Evolutionary conservation across 2,329 filamentous ascomycete genomes (phyloP).

Genomic region (Dryadomyces quercus-mongolicae): DNA sequence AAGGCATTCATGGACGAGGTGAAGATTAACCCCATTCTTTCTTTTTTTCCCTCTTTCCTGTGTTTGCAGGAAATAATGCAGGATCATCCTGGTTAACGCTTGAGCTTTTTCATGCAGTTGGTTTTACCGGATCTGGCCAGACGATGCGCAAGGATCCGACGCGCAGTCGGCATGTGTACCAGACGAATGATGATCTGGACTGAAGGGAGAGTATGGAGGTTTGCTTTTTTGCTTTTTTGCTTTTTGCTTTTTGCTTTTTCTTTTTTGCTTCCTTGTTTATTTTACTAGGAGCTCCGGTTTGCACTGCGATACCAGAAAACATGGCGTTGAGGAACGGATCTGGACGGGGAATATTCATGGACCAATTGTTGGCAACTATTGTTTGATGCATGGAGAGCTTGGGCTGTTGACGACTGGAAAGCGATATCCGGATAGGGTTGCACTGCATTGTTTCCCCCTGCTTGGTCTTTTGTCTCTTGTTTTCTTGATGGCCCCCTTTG

Average conservation of each 20-base stretch:
- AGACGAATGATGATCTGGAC: slow-evolving; percentile 63
- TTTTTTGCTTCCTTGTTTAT: neutral
- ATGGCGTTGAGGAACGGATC: neutral
- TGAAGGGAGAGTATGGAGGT: slow-evolving; percentile 23
- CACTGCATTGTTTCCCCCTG: neutral
- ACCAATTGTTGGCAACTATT: neutral
- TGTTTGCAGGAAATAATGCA: neutral
- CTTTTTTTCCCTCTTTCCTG: slow-evolving; percentile 1
- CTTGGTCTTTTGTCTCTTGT: neutral
- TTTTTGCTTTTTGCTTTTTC: neutral
- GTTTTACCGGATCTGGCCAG: slow-evolving; percentile 91
- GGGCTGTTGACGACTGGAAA: neutral
- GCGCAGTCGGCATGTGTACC: slow-evolving; percentile 73
- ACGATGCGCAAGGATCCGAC: slow-evolving; percentile 87
- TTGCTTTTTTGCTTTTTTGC: neutral
- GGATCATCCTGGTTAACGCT: neutral
- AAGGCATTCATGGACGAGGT: slow-evolving; percentile 80
- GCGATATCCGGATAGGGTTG: neutral
- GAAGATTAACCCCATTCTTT: slow-evolving; percentile 9
- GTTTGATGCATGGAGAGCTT: neutral
- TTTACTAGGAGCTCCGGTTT: neutral
- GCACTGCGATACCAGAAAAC: neutral
- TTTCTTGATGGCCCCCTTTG: too few relatives aligned
- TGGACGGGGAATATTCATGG: neutral
- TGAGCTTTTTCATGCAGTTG: slow-evolving; percentile 48